Percentiles rank a stretch among this genome's conserved stretches.
phyloP scores from a whole-genome alignment of 1,139 yeast species.

The Pichia sp. region DNA sequence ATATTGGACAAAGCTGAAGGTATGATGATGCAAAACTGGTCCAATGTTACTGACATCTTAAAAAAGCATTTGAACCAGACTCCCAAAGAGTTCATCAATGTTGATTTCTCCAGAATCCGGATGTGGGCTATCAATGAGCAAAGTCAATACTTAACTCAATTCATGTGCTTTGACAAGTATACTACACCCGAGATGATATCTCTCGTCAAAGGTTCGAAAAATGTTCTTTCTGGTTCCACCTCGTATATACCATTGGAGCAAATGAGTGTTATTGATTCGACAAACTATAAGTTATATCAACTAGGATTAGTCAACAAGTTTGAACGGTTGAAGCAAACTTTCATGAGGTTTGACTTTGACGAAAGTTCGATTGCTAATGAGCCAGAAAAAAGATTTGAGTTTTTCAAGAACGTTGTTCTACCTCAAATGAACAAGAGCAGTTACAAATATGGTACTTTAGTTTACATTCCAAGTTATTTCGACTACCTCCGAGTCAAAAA shows the following conservation, averaged over 20 bases:
- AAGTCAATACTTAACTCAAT: constrained; percentile 71
- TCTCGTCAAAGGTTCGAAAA: constrained; percentile 38
- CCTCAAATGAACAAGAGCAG: constrained; percentile 61
- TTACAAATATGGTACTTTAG: constrained; percentile 64
- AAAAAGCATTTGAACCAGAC: constrained; percentile 67
- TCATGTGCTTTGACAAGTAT: constrained; percentile 68
- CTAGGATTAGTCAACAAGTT: constrained; percentile 47
- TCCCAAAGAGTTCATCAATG: constrained; percentile 68
- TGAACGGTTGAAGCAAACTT: constrained; percentile 65
- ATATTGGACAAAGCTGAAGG: constrained; percentile 83
- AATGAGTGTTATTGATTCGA: constrained; percentile 23
- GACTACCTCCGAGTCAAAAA: constrained; percentile 80
- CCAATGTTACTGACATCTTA: constrained; percentile 65
- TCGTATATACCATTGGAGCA: constrained; percentile 29
- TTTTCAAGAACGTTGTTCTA: constrained; percentile 66
- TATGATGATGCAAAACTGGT: constrained; percentile 91
- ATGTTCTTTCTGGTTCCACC: constrained; percentile 34
- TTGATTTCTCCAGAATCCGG: constrained; percentile 87
- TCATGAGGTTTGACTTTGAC: constrained; percentile 59
- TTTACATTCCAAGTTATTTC: constrained; percentile 81
- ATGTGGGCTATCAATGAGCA: constrained; percentile 91
- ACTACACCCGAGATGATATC: constrained; percentile 78
- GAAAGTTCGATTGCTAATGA: constrained; percentile 50
- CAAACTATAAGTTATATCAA: constrained; percentile 34
- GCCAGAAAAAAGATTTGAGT: constrained; percentile 76